These are phyloP conservation scores for Irpex sp. DNA, from an alignment of 1,284 basidiomycete species.

Conservation along the genomic window DNA sequence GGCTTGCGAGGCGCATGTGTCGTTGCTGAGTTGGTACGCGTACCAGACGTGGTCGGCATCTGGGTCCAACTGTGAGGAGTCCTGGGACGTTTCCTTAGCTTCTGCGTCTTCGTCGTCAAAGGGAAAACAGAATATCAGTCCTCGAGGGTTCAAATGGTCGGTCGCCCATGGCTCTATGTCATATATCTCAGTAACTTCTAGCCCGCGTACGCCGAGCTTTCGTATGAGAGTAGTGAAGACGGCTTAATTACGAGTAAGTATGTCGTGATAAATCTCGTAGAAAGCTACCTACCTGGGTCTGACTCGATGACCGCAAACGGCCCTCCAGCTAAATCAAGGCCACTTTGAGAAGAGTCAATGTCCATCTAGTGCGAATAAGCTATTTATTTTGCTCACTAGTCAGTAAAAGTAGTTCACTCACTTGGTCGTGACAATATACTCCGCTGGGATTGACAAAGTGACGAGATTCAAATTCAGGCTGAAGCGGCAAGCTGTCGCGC, in stretches of 20 bases:
- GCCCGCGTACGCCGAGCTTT: constrained; percentile 42
- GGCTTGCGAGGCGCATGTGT: constrained; percentile 57
- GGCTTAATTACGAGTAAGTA: constrained; percentile 25
- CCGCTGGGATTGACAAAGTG: too few species aligned
- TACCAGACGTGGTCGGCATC: constrained; percentile 55
- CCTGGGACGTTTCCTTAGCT: constrained; percentile 23
- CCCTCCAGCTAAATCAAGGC: constrained; percentile 44
- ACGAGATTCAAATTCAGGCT: too few species aligned
- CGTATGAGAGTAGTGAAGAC: constrained; percentile 54
- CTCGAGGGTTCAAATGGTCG: constrained; percentile 48
- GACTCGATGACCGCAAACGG: constrained; percentile 60
- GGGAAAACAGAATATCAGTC: constrained; percentile 53
- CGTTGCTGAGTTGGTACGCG: constrained; percentile 60
- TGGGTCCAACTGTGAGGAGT: constrained; percentile 40
- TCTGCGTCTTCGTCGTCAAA: constrained; percentile 43
- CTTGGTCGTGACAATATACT: too few species aligned
- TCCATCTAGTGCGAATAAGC: background rate
- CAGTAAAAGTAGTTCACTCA: too few species aligned
- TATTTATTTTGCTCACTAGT: background rate
- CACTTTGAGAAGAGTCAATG: background rate
- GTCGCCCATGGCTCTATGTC: constrained; percentile 57
- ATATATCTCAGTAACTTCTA: constrained; percentile 54
- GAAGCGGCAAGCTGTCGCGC: too few species aligned
- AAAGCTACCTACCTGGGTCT: constrained; percentile 41
- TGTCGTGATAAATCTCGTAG: background rate